Base-by-base conservation (phyloP, 345 rosid species). In the Lagerstroemia speciosa region DNA sequence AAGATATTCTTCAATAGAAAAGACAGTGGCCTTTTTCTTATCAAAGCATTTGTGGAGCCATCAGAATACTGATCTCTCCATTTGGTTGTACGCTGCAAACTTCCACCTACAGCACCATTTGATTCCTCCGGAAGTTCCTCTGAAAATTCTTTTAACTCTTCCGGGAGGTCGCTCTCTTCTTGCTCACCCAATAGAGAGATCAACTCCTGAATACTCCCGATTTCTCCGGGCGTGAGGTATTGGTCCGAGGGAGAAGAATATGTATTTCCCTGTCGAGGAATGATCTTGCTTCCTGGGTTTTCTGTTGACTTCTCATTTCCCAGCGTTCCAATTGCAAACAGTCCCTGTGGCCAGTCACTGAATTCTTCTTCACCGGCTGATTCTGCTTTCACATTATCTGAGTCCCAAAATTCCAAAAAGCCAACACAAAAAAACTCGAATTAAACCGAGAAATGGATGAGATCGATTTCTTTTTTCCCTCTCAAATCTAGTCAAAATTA, bases 271-370 rank as follows among this genome's bases (percentile, higher is more conserved):
- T 72, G 62, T 22, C 65, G 73, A 65, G 41, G 62, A 67, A 67
- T 52, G 60, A 26, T 22, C 30, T 66, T 37, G 32, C 32, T 73
- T 66, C 53, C 72, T 50, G 24, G 36, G 32, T 74, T 60, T 76
- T 81, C 75, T 62, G 75, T 72, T 3, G 29, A 67, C 16, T 79
- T 68, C 32, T 68, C 77, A 58, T 78, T 85, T 73, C 98, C 94
- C 43, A 92, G 80, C 46, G 98, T 92, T n/a, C 98, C 98, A 2
- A 92, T 92, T 20, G 89, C 82, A 41, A 92, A 76, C 74, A 89
- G 72, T 4, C 79, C 87, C 38, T 79, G 80, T 66, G 86, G 84
- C 97, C 91, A 89, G 65, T 85, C 81, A 36, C 79, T 81, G 63
- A 83, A 79, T 73, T 87, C 94, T 78, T 86, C 89, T 62, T 74